Evolutionary conservation across 2,329 filamentous ascomycete species (phyloP).

Genomic region (Pseudofabraea citricarpa): DNA sequence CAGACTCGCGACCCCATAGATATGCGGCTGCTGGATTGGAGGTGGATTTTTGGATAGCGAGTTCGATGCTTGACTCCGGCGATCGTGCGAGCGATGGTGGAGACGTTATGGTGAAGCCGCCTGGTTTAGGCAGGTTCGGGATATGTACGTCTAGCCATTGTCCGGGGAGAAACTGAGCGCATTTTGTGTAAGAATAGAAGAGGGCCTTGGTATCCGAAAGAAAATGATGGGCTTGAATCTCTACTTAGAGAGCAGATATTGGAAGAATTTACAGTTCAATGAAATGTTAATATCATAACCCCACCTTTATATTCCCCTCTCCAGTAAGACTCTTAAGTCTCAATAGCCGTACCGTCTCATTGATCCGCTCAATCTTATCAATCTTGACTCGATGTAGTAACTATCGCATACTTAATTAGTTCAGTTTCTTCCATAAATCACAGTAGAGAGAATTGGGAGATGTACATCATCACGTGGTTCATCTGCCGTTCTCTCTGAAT

Average conservation of each 20-base stretch:
- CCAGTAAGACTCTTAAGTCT: constrained; percentile 52
- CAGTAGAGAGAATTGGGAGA: not conserved
- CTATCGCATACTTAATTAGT: constrained; percentile 24
- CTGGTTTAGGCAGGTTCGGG: constrained; percentile 63
- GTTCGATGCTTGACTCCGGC: constrained; percentile 38
- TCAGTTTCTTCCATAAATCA: not conserved
- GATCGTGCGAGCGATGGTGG: constrained; percentile 73
- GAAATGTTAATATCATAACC: not conserved
- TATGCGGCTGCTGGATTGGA: not conserved
- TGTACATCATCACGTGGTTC: constrained; percentile 63
- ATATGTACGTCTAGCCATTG: constrained; percentile 87
- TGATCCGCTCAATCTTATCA: constrained; percentile 57
- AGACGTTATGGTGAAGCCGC: constrained; percentile 86
- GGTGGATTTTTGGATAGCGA: not conserved
- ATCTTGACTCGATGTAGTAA: constrained; percentile 58
- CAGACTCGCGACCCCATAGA: not conserved
- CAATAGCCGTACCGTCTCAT: constrained; percentile 63
- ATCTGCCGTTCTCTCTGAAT: constrained; percentile 67
- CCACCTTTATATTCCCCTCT: constrained; percentile 38
- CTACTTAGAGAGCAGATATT: not conserved
- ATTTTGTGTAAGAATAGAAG: constrained; percentile 3
- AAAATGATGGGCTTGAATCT: not conserved
- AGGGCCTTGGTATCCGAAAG: not conserved
- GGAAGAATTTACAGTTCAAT: not conserved
- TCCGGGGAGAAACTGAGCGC: constrained; percentile 66